Base-by-base conservation (phyloP, 257 asterid genomes). In the Nicotiana sylvestris region DNA sequence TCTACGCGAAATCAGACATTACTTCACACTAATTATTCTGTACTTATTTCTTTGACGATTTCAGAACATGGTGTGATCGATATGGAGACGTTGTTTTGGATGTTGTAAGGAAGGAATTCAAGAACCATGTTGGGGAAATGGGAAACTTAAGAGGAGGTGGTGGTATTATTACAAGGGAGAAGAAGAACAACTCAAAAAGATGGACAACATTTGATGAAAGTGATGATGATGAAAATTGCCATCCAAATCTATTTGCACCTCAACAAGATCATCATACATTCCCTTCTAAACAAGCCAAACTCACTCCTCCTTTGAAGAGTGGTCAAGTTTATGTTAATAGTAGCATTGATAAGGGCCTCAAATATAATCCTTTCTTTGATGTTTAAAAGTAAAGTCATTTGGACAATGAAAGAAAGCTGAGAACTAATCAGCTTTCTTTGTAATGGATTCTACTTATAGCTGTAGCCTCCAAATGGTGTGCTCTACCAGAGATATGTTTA, bases 51-150 rank as follows among this genome's bases (percentile, higher is more conserved):
- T 27, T 67, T 56, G 80, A 27, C 29, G 64, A 76, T 4, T 82
- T 78, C 85, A 92, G 97, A 84, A 33, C 88, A 82, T 92, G 95
- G 93, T 92, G 97, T 60, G 95, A 94, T 79, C 81, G 80, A 49
- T 87, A 90, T 27, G 97, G 94, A 2, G 91, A 90, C 32, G 84
- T 93, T 0, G 95, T 93, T 76, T 80, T 93, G 68, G 96, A 90
- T 25, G 94, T 93, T 56, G 98, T 92, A 51, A 87, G 94, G 77
- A 92, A 91, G 87, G 96, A 92, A 74, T 93, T 91, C 93, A 92
- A 92, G 85, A 87, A 88, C 43, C 98, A 92, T 87, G 86, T 88
- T 82, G 91, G 89, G 82, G 89, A 90, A 78, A 90, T 82, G 91
- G 92, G 91, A 81, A 88, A 83, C 78, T 84, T 85, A 6, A 82